Base-by-base conservation (phyloP, 2,329 filamentous ascomycete species). In the Phialocephala sp. region DNA sequence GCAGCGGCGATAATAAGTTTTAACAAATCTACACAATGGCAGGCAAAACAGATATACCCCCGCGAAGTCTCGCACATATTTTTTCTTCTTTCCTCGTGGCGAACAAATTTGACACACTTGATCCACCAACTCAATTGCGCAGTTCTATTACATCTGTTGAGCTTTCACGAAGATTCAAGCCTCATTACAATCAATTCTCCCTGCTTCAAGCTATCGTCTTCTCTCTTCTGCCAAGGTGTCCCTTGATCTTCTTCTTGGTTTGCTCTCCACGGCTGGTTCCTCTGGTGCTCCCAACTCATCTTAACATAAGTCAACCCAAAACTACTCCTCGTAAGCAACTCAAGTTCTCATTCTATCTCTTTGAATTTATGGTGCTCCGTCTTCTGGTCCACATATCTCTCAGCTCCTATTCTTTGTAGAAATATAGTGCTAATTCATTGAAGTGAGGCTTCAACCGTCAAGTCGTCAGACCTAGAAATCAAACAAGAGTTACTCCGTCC, bases 41-140 rank as follows among this genome's bases (percentile, higher is more conserved):
- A 54, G 32, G 50, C 50, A 27, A 32, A 54, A 18, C 22, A 54
- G 1, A 54, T 54, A 54, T 35, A 35, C n/a, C 14, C 50, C 24
- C 18, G 24, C 50, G 24, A 54, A 54, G 24, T 54, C 32, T 32
- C 24, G 50, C 50, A 32, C 50, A 18, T 3, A 32, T 5, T 18
- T 4, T 15, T 35, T 27, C n/a, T 52, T 54, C 24, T n/a, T 50
- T 50, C 50, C 50, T 54, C 50, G 5, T 12, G 14, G 11, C 8
- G 27, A 32, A 54, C 24, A 54, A 54, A 22, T 54, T 54, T 8
- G 22, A 54, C 50, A 32, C 11, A 32, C 27, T 54, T 54, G 50
- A 32, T 27, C 24, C 27, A 32, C 6, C 27, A 32, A 32, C 18
- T 27, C 50, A 14, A 32, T 4, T 54, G 8, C 45, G 45, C 20